Conservation (phyloP, 1,284 basidiomycete genomes). For the Takashimella koratensis region DNA sequence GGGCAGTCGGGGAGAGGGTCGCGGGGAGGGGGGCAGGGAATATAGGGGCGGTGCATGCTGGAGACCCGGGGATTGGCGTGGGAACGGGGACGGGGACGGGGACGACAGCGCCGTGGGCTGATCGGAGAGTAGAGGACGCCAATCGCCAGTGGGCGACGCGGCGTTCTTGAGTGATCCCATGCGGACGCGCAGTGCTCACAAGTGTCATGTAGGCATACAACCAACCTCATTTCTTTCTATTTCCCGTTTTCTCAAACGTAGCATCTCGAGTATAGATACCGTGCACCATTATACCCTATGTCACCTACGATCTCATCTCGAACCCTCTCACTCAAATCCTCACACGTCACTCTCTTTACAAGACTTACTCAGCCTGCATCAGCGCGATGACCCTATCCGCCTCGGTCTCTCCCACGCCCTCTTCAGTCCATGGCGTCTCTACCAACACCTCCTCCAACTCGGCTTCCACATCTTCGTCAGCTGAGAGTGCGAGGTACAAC, state of each 20-base stretch:
- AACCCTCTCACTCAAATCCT: no score
- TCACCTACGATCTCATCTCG: no score
- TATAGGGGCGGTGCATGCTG: neutral
- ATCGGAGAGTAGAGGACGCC: neutral
- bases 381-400: slow-evolving; percentile 17
- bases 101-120: slow-evolving; percentile 1
- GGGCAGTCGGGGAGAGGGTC: neutral
- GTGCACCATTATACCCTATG: no score
- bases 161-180: no score
- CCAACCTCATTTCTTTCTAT: no score
- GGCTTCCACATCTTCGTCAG: slow-evolving; percentile 61
- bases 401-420: slow-evolving; percentile 10
- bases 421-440: slow-evolving; percentile 68
- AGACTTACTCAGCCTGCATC: no score
- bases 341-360: no score
- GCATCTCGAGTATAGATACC: no score
- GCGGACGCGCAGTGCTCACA: no score
- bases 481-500: slow-evolving; percentile 68
- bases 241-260: no score
- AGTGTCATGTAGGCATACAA: no score
- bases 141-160: neutral
- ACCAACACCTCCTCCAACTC: slow-evolving; percentile 71
- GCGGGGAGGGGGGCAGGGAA: neutral
- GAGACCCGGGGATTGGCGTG: no score
- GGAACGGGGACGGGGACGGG: neutral